A percentile compares a stretch with the other conserved stretches of the same genome.
Conservation (phyloP, 257 asterid species). For the Nicotiana undulata region DNA sequence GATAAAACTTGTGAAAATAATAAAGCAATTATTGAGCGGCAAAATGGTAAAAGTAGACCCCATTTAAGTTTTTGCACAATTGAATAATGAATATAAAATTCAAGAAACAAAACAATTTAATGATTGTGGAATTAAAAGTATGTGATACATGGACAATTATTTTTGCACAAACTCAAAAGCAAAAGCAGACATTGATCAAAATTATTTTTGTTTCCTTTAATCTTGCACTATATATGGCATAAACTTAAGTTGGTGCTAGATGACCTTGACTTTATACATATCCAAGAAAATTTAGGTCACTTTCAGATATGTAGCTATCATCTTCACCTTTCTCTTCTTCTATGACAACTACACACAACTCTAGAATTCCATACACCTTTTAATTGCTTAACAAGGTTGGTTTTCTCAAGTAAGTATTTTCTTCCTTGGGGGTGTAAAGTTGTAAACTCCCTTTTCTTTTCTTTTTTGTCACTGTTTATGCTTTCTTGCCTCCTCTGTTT, state of each 20-base stretch:
- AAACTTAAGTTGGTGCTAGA: too few species aligned
- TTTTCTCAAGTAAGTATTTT: neutral
- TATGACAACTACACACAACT: neutral
- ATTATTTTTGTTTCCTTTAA: too few species aligned
- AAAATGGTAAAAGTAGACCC: neutral
- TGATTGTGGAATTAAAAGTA: too few species aligned
- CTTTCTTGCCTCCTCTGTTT: constrained; percentile 11
- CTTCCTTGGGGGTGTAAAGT: constrained; percentile 9
- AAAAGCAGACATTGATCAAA: too few species aligned
- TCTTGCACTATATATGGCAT: too few species aligned
- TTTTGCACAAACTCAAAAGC: too few species aligned
- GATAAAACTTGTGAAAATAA: neutral
- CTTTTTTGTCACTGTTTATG: neutral
- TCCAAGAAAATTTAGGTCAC: too few species aligned
- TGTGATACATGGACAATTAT: too few species aligned
- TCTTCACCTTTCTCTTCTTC: neutral
- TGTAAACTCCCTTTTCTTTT: neutral
- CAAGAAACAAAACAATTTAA: neutral
- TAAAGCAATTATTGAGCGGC: neutral
- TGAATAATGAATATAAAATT: neutral
- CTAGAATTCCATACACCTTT: neutral
- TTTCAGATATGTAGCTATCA: neutral
- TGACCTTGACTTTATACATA: too few species aligned
- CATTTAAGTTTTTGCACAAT: neutral
- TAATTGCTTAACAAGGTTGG: constrained; percentile 3